Evolutionary conservation across 2,329 filamentous ascomycete genomes (phyloP).

Genomic region (Beauveria rudraprayagi): DNA sequence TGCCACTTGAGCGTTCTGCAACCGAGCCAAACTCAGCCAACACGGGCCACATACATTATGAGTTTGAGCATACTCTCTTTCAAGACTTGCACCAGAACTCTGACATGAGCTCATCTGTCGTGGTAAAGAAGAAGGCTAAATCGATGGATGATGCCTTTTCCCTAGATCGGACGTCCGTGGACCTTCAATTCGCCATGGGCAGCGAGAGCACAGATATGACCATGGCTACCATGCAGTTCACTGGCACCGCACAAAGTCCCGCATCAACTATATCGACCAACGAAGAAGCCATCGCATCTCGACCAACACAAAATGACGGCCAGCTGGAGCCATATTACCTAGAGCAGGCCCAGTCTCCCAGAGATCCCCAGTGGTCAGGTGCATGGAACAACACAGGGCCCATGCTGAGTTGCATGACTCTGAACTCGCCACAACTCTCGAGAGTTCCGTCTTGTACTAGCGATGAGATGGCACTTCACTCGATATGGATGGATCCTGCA

Average conservation of each 20-base stretch:
- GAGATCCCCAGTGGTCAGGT: background rate
- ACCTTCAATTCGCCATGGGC: background rate
- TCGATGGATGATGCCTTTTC: slow-evolving; percentile 9
- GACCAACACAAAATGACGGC: background rate
- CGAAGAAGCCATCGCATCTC: background rate
- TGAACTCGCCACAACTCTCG: slow-evolving; percentile 2
- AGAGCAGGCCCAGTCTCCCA: background rate
- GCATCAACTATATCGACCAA: background rate
- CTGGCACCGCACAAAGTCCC: background rate
- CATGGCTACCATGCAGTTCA: background rate
- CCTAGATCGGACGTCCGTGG: background rate
- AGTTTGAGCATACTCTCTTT: slow-evolving; percentile 11
- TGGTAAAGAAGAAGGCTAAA: slow-evolving; percentile 9
- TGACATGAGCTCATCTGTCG: background rate
- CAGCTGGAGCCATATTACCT: background rate
- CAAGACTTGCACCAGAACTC: slow-evolving; percentile 1
- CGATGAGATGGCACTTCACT: slow-evolving; percentile 4
- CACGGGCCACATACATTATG: background rate
- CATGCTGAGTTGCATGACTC: background rate
- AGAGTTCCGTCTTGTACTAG: slow-evolving; percentile 1
- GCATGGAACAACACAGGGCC: background rate
- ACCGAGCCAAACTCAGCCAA: slow-evolving; percentile 4
- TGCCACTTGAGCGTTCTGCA: slow-evolving; percentile 5
- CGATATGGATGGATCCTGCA: slow-evolving; percentile 1
- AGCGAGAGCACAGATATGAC: background rate